Base-by-base conservation (phyloP, 1,139 yeast genomes). In the Geotrichum cucujoidarum region DNA sequence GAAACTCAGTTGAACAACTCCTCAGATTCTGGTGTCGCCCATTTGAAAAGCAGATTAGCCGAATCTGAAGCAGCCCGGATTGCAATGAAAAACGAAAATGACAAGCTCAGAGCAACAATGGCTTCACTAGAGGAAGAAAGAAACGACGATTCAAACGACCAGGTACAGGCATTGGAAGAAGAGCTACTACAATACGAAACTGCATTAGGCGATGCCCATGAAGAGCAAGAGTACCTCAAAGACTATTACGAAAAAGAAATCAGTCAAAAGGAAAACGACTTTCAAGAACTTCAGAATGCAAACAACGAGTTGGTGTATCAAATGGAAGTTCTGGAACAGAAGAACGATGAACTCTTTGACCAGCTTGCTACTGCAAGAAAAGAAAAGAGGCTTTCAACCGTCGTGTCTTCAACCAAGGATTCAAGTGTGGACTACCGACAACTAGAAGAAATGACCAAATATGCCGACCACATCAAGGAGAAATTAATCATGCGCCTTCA, bases 11-110 rank as follows among this genome's bases (percentile, higher is more conserved):
- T 50, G 17, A 45, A 45, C 25, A 46, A 48, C 11, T 43, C 49
- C 4, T 54, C 58, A 17, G 51, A 50, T 8, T 47, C 50, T 18
- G 58, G 58, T 1, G 53, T 56, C 2, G 57, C 57, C 2, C 55
- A 55, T 25, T 43, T 56, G 21, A 43, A 51, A 34, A 54, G 51
- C 29, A 49, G 50, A 31, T 45, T 56, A 14, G 55, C 55, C 3
- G 55, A 51, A 11, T 47, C 54, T 6, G 54, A 55, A 36, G 53
- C 58, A 1, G 51, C 53, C 5, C 47, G 52, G 17, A 45, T 53
- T 14, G 40, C 53, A 7, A 43, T 52, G 38, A 53, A 51, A 27
- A 52, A 43, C 27, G 59, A 56, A 30, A 55, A 53, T 31, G 54
- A 53, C 22, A 56, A 53, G 38, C 47, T 56, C 20, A 31, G 59